Base-by-base conservation (phyloP, 1,284 basidiomycete species). In the Clitocybe nebularis region DNA sequence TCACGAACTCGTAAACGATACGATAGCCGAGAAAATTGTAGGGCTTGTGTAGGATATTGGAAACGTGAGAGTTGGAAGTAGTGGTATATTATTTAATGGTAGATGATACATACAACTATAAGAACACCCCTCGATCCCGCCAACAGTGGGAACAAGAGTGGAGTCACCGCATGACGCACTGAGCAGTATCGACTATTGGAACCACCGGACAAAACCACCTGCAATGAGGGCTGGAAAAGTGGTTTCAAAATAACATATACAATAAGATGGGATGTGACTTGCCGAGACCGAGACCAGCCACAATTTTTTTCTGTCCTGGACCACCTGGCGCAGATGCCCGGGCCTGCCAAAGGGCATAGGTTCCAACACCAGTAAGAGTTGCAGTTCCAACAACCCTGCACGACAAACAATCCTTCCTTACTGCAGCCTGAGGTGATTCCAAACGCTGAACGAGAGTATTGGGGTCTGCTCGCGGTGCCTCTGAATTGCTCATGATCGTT, bases 1-100 rank as follows among this genome's bases (percentile, higher is more conserved):
- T 90, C 67, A 79, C 77, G 41, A 71, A 89, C 61, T 67, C 70
- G 17, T 82, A 57, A 62, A 7, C 4, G 20, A 26, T 21, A 26
- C n/a, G n/a, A n/a, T n/a, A n/a, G n/a, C n/a, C n/a, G n/a, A n/a
- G n/a, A n/a, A n/a, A n/a, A n/a, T n/a, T n/a, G n/a, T n/a, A n/a
- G n/a, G n/a, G n/a, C n/a, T n/a, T n/a, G n/a, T n/a, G n/a, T n/a
- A n/a, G n/a, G n/a, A n/a, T n/a, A n/a, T n/a, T n/a, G n/a, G n/a
- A n/a, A n/a, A n/a, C n/a, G n/a, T n/a, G n/a, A n/a, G n/a, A n/a
- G n/a, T n/a, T n/a, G n/a, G n/a, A n/a, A n/a, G n/a, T n/a, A n/a
- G n/a, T n/a, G n/a, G n/a, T n/a, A n/a, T n/a, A n/a, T n/a, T n/a
- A n/a, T n/a, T n/a, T n/a, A n/a, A n/a, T n/a, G n/a, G 9, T 11